phyloP scores from a whole-genome alignment of 768 basidiomycete species.

The Pisolithus microcarpus region DNA sequence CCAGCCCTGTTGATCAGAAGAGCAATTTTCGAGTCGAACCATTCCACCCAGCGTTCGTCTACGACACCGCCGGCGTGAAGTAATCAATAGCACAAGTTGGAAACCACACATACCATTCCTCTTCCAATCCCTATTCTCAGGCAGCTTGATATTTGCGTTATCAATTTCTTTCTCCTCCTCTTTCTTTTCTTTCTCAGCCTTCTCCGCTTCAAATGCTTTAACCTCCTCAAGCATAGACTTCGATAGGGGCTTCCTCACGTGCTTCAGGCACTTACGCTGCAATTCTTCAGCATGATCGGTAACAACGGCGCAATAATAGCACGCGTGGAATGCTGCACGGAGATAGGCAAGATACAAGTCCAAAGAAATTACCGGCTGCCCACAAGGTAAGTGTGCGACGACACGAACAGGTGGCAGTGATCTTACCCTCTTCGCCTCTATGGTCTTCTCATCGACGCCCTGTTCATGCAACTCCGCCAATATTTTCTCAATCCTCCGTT shows the following conservation, averaged over 20 bases:
- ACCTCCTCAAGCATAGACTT: constrained; percentile 56
- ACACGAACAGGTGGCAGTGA: constrained; percentile 6
- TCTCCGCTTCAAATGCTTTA: constrained; percentile 45
- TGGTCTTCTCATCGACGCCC: constrained; percentile 57
- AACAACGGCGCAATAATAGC: constrained; percentile 95
- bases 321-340: constrained; percentile 86
- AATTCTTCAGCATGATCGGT: constrained; percentile 93
- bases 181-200: constrained; percentile 40
- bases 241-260: constrained; percentile 72
- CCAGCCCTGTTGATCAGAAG: constrained; percentile 70
- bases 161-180: constrained; percentile 39
- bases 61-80: constrained; percentile 7
- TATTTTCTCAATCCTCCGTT: constrained; percentile 73
- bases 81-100: constrained; percentile 1
- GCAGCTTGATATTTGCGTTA: constrained; percentile 23
- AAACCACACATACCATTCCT: constrained; percentile 50
- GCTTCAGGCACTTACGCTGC: constrained; percentile 89
- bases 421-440: constrained; percentile 66
- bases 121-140: constrained; percentile 47
- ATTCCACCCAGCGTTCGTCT: constrained; percentile 89
- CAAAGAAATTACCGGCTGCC: constrained; percentile 70
- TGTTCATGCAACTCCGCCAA: constrained; percentile 64
- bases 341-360: constrained; percentile 93
- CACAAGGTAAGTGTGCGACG: constrained; percentile 16
- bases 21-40: constrained; percentile 80